These are phyloP conservation scores for Neostapfia colusana DNA, from an alignment of 176 grass and related monocot species.

Conservation along the genomic window DNA sequence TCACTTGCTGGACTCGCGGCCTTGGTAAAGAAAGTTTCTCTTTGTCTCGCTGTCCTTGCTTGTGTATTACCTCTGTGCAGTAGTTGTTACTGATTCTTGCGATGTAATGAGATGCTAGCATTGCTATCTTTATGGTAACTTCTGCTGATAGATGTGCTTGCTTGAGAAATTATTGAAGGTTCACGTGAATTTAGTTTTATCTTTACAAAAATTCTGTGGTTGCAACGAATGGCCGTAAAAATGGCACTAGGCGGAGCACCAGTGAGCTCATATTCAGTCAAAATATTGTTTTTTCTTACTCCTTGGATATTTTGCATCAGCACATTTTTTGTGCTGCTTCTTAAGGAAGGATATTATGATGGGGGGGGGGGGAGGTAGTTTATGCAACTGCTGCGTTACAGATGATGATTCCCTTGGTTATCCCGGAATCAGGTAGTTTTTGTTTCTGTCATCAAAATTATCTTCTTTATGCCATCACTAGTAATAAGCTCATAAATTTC, in stretches of 20 bases:
- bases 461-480: neutral
- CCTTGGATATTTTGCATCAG: neutral
- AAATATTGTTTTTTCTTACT: neutral
- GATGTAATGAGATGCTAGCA: neutral
- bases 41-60: neutral
- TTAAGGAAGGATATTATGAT: neutral
- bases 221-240: neutral
- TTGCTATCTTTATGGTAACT: neutral
- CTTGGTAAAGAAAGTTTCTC: neutral
- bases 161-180: neutral
- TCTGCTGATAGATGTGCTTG: neutral
- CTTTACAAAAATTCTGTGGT: neutral
- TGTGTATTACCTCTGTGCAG: neutral
- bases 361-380: neutral
- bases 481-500: neutral
- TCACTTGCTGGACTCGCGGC: constrained; percentile 1
- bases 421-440: neutral
- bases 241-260: neutral
- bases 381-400: neutral
- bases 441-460: neutral
- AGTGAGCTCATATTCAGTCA: neutral
- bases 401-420: neutral
- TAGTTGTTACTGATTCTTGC: neutral
- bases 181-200: neutral
- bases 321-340: neutral